Conservation (phyloP, 371 early-diverging fungal genomes). For the Blakeslea trispora region DNA sequence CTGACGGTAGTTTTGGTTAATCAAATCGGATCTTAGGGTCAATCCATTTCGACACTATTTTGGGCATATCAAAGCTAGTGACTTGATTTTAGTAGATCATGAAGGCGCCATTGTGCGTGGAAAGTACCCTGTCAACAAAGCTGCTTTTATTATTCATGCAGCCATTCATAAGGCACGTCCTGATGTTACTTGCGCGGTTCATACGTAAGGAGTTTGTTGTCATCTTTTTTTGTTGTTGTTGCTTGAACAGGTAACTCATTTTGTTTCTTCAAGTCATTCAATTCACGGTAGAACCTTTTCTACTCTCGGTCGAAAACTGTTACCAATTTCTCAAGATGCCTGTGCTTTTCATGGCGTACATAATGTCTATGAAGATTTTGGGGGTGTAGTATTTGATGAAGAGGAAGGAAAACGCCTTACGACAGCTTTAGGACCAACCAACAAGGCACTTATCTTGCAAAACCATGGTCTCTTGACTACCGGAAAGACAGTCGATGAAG, state of each 20-base stretch:
- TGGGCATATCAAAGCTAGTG: conserved; percentile 56
- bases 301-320: conserved; percentile 42
- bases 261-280: too few species aligned
- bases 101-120: conserved; percentile 56
- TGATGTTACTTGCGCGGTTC: conserved; percentile 58
- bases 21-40: too few species aligned
- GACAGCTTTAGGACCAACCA: conserved; percentile 41
- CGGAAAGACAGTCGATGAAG: conserved; percentile 56
- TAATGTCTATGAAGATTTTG: conserved; percentile 49
- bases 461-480: conserved; percentile 66
- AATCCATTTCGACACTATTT: conserved; percentile 59
- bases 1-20: too few species aligned
- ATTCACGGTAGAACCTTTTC: conserved; percentile 65
- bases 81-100: conserved; percentile 58
- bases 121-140: conserved; percentile 52
- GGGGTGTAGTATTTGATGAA: conserved; percentile 56
- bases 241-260: too few species aligned
- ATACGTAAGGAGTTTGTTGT: conserved; percentile 47
- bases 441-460: conserved; percentile 58
- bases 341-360: conserved; percentile 60
- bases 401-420: conserved; percentile 56
- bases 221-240: too few species aligned
- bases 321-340: conserved; percentile 63
- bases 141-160: conserved; percentile 65
- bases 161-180: conserved; percentile 51